phyloP scores from a whole-genome alignment of 805 yeast species.

The Kodamaea kakaduensis region DNA sequence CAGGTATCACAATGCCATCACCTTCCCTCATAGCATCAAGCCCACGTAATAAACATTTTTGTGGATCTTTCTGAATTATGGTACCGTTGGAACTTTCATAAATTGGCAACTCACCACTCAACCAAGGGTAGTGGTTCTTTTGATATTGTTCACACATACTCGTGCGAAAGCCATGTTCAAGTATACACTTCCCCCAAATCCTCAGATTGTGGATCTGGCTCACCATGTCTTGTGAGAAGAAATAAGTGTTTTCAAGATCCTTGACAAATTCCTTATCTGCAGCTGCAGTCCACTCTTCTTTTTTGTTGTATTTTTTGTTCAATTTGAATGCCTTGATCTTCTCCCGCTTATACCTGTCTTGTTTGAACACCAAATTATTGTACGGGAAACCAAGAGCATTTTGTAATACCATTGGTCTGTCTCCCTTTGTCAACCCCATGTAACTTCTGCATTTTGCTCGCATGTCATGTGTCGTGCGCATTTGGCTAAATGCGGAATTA shows the following conservation, averaged over 20 bases:
- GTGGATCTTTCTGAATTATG: not conserved
- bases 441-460: slow-evolving; percentile 5
- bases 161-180: slow-evolving; percentile 6
- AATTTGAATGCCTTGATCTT: slow-evolving; percentile 15
- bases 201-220: slow-evolving; percentile 13
- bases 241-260: not conserved
- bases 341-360: slow-evolving; percentile 24
- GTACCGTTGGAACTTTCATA: slow-evolving; percentile 13
- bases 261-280: slow-evolving; percentile 1
- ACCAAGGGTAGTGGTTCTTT: slow-evolving; percentile 26
- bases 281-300: not conserved
- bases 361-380: slow-evolving; percentile 22
- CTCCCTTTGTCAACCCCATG: slow-evolving; percentile 3
- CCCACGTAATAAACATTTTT: not conserved
- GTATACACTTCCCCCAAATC: slow-evolving; percentile 26
- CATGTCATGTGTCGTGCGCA: slow-evolving; percentile 3
- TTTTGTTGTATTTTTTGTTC: slow-evolving; percentile 4
- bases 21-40: slow-evolving; percentile 17
- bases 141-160: slow-evolving; percentile 14
- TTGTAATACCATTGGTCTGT: not conserved
- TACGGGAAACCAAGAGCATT: slow-evolving; percentile 9
- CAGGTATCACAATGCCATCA: slow-evolving; percentile 31
- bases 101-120: slow-evolving; percentile 22
- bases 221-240: slow-evolving; percentile 2
- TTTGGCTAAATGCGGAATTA: slow-evolving; percentile 1